These are phyloP conservation scores for Trichosporon sp. DNA, from an alignment of 1,284 basidiomycete species.

Conservation along the genomic window DNA sequence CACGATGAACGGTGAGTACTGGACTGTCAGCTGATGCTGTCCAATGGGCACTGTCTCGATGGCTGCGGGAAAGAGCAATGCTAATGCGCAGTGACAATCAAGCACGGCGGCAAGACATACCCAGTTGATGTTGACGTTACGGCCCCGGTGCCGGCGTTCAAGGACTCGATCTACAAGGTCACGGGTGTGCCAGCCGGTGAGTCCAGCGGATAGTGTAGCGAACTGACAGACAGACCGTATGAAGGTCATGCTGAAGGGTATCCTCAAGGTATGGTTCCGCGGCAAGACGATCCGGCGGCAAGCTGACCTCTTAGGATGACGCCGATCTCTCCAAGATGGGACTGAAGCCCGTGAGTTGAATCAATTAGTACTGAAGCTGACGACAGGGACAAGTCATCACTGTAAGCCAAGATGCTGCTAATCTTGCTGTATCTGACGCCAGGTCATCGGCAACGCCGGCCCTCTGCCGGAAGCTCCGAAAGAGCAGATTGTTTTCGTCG, in stretches of 20 bases:
- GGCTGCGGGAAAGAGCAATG: background rate
- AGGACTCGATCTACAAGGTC: conserved; percentile 68
- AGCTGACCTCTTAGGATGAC: conserved; percentile 60
- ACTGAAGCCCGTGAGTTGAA: conserved; percentile 62
- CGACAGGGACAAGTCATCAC: conserved; percentile 55
- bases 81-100: conserved; percentile 61
- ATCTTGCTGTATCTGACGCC: conserved; percentile 51
- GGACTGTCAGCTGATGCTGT: background rate
- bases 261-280: conserved; percentile 31
- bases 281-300: background rate
- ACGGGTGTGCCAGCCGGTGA: conserved; percentile 69
- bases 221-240: conserved; percentile 62
- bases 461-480: conserved; percentile 81
- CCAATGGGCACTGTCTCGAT: background rate
- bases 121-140: conserved; percentile 53
- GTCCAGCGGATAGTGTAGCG: background rate
- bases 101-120: conserved; percentile 79
- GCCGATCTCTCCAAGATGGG: conserved; percentile 74
- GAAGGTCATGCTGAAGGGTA: conserved; percentile 97
- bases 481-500: conserved; percentile 66
- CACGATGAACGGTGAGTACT: background rate
- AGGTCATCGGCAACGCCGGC: conserved; percentile 85
- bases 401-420: conserved; percentile 46
- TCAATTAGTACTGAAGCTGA: background rate
- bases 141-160: conserved; percentile 61